Conservation (phyloP, 2,329 filamentous ascomycete genomes). For the Colletotrichum shisoi region DNA sequence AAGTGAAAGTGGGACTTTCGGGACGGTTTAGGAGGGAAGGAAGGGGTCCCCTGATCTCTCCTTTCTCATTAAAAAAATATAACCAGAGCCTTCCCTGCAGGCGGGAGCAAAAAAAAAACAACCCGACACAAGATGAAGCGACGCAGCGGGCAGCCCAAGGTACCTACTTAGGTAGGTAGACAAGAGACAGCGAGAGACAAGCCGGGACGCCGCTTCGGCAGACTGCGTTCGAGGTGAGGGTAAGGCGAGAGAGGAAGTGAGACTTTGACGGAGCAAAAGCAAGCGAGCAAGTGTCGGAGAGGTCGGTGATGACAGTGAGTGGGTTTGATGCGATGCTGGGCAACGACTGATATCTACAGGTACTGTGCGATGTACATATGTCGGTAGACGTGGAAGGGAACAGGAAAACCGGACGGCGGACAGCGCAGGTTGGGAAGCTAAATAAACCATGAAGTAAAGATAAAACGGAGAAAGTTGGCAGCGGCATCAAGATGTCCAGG, state of each 20-base stretch:
- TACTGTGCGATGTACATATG: too few species aligned
- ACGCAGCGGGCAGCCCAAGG: slow-evolving; percentile 3
- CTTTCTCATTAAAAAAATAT: slow-evolving; percentile 28
- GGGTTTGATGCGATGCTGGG: slow-evolving; percentile 4
- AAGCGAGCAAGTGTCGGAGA: slow-evolving; percentile 29
- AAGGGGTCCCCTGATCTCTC: slow-evolving; percentile 33
- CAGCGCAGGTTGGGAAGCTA: neutral
- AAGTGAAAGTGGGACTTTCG: slow-evolving; percentile 26
- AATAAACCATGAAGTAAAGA: too few species aligned
- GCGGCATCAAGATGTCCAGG: slow-evolving; percentile 11
- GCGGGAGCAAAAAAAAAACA: slow-evolving; percentile 15
- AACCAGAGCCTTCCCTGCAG: slow-evolving; percentile 29
- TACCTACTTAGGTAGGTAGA: neutral
- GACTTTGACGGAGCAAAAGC: slow-evolving; percentile 18
- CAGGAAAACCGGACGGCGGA: neutral
- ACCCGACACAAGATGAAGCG: slow-evolving; percentile 7
- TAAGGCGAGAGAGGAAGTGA: neutral
- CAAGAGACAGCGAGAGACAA: slow-evolving; percentile 2
- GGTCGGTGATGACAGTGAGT: slow-evolving; percentile 15
- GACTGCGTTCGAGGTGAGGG: slow-evolving; percentile 7
- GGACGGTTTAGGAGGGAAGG: slow-evolving; percentile 34
- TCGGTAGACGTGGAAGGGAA: neutral
- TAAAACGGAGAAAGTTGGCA: slow-evolving; percentile 20
- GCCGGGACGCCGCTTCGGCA: slow-evolving; percentile 2
- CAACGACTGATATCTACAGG: neutral